Conservation (phyloP, 106 monocot genomes). For the Allium sativum region DNA sequence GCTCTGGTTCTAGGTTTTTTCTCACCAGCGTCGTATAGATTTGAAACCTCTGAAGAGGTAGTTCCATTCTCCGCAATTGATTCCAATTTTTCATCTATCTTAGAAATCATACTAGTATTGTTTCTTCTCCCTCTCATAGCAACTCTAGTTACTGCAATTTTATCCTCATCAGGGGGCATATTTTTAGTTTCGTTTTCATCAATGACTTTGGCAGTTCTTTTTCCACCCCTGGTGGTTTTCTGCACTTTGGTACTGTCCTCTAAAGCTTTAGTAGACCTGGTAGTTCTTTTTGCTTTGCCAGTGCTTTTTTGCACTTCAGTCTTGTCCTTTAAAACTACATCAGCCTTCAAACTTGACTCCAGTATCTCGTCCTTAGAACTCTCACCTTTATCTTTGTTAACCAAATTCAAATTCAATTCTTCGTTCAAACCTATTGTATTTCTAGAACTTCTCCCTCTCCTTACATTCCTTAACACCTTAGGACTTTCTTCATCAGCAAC, state of each 20-base stretch:
- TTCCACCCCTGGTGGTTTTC: neutral
- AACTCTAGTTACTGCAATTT: constrained; percentile 5
- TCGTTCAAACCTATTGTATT: neutral
- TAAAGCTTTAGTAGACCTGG: constrained; percentile 5
- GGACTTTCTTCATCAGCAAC: neutral
- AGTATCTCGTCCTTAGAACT: neutral
- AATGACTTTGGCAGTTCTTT: neutral
- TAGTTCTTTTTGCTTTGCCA: neutral
- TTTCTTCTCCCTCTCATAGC: constrained; percentile 14
- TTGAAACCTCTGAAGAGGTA: neutral
- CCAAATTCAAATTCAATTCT: neutral
- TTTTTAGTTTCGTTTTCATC: neutral
- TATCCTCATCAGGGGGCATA: constrained; percentile 3
- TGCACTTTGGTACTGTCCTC: neutral
- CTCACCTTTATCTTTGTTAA: no score
- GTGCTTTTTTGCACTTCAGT: neutral
- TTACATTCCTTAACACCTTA: neutral
- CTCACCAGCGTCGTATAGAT: constrained; percentile 1
- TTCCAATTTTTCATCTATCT: constrained; percentile 1
- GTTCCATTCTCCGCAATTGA: neutral
- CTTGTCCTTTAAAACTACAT: neutral
- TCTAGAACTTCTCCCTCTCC: neutral
- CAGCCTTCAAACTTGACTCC: neutral
- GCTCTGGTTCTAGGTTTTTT: neutral
- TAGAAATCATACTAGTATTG: constrained; percentile 9